Conservation (phyloP, 106 monocot species). For the Dioscorea zingiberensis region DNA sequence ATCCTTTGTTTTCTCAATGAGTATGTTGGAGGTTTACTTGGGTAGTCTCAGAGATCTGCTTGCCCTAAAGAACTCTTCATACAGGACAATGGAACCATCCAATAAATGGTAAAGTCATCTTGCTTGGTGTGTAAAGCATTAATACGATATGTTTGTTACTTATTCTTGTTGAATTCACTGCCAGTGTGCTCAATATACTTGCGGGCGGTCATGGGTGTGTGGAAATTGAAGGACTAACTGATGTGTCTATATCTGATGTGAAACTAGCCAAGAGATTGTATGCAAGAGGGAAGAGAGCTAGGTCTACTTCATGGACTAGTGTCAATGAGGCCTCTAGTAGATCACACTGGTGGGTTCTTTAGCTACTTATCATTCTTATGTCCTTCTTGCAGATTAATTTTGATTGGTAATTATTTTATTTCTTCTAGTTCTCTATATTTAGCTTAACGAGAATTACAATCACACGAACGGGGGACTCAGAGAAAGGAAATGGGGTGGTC, state of each 20-base stretch:
- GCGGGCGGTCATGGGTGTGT: slow-evolving; percentile 36
- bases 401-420: slow-evolving; percentile 41
- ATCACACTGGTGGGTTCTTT: slow-evolving; percentile 73
- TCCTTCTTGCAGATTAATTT: slow-evolving; percentile 1
- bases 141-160: background rate
- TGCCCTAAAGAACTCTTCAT: slow-evolving; percentile 22
- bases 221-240: slow-evolving; percentile 66
- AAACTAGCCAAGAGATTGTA: slow-evolving; percentile 59
- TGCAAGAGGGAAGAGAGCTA: slow-evolving; percentile 39
- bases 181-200: slow-evolving; percentile 49
- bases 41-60: slow-evolving; percentile 66
- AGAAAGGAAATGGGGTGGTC: slow-evolving; percentile 4
- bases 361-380: slow-evolving; percentile 3
- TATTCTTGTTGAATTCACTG: background rate
- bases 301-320: slow-evolving; percentile 79
- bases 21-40: slow-evolving; percentile 89
- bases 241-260: slow-evolving; percentile 28
- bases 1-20: slow-evolving; percentile 53
- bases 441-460: slow-evolving; percentile 92
- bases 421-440: slow-evolving; percentile 52
- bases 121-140: background rate
- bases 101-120: slow-evolving; percentile 26
- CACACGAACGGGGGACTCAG: slow-evolving; percentile 2
- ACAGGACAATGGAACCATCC: slow-evolving; percentile 1
- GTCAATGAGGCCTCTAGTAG: slow-evolving; percentile 83